Evolutionary conservation across 2,329 filamentous ascomycete genomes (phyloP).

Genomic region (Aspergillus luchuensis): DNA sequence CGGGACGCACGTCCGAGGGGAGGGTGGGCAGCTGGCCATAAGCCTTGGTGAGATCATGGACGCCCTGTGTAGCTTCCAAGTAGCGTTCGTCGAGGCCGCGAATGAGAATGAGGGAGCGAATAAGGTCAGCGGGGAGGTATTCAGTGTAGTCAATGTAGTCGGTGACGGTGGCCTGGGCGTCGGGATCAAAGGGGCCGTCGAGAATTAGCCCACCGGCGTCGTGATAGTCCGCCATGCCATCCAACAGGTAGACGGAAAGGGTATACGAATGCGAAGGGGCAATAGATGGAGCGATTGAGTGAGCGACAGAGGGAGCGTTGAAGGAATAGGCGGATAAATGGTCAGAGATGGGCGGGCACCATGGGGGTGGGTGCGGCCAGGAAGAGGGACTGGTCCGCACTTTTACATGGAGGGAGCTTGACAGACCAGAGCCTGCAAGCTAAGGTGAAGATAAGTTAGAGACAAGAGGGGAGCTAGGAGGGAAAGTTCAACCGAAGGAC

Average conservation of each 20-base stretch:
- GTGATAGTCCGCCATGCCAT: constrained; percentile 45
- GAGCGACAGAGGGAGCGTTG: constrained; percentile 10
- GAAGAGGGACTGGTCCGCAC: constrained; percentile 17
- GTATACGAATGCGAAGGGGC: constrained; percentile 14
- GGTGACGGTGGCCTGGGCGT: constrained; percentile 66
- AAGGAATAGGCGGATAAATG: constrained; percentile 18
- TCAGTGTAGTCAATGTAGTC: constrained; percentile 71
- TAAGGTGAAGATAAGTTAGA: not conserved
- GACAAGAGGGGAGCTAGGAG: not conserved
- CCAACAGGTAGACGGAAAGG: constrained; percentile 26
- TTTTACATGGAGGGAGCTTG: constrained; percentile 15
- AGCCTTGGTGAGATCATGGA: constrained; percentile 46
- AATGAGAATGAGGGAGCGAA: constrained; percentile 65
- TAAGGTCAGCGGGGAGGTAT: constrained; percentile 66
- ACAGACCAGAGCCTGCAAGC: constrained; percentile 14
- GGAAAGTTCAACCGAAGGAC: not conserved
- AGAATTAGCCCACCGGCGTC: constrained; percentile 47
- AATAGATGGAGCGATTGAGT: constrained; percentile 14
- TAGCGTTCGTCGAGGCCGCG: constrained; percentile 52
- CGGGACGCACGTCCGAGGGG: constrained; percentile 51
- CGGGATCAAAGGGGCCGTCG: constrained; percentile 60
- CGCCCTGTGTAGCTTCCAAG: constrained; percentile 41
- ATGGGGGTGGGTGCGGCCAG: constrained; percentile 26
- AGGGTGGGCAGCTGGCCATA: constrained; percentile 55
- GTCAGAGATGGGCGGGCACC: constrained; percentile 24